Conservation (phyloP, 78 protist genomes). For the Dictyostelium brefeldianum region DNA sequence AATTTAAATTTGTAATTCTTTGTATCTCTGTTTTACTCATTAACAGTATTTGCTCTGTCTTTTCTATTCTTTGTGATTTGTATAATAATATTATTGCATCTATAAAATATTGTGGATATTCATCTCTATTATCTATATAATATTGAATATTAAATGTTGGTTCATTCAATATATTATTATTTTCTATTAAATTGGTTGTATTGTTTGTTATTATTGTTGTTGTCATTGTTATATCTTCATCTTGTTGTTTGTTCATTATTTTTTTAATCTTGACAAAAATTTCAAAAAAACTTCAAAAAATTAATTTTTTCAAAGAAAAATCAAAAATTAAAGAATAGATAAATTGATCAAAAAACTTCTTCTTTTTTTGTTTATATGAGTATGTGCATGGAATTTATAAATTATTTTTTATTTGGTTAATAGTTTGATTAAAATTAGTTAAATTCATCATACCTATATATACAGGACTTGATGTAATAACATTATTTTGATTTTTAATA, state of each 20-base stretch:
- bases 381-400: too few relatives aligned
- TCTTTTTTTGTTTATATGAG: too few relatives aligned
- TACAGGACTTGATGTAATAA: too few relatives aligned
- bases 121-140: slow-evolving; percentile 19
- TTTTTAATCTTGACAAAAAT: too few relatives aligned
- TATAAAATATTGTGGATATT: slow-evolving; percentile 8
- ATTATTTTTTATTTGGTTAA: too few relatives aligned
- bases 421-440: too few relatives aligned
- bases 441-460: too few relatives aligned
- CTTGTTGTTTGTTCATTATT: background rate
- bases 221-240: background rate
- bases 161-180: slow-evolving; percentile 9
- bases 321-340: too few relatives aligned
- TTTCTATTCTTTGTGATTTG: background rate
- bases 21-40: slow-evolving; percentile 53
- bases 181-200: background rate
- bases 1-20: slow-evolving; percentile 18
- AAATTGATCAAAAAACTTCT: too few relatives aligned
- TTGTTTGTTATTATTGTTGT: background rate
- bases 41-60: slow-evolving; percentile 5
- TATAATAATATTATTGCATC: background rate
- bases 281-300: too few relatives aligned
- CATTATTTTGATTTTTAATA: too few relatives aligned
- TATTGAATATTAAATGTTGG: slow-evolving; percentile 32
- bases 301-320: too few relatives aligned